A percentile compares a stretch with the other conserved stretches of the same genome.
Evolutionary conservation across 2,329 filamentous ascomycete genomes (phyloP).

Genomic region (Dactylellina cionopaga): DNA sequence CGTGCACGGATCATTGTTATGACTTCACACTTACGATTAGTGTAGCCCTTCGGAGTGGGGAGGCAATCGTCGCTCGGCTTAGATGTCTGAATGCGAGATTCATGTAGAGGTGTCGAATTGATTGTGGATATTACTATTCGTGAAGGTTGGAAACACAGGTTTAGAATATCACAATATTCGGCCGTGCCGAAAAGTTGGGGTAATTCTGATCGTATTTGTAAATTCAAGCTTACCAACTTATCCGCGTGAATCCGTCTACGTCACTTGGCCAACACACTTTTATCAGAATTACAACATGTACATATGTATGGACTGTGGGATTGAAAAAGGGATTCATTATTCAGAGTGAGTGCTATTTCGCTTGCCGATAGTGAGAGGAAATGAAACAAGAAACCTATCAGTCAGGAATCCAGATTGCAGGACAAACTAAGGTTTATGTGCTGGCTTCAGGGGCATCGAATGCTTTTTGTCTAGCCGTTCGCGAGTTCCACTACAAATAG

Average conservation of each 20-base stretch:
- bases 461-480: constrained; percentile 44
- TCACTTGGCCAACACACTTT: constrained; percentile 1
- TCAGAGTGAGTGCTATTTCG: too few species aligned
- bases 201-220: constrained; percentile 11
- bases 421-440: background rate
- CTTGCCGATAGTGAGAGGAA: too few species aligned
- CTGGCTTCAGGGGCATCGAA: constrained; percentile 6
- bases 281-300: background rate
- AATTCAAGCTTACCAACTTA: constrained; percentile 1
- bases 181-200: constrained; percentile 43
- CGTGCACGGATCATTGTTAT: too few species aligned
- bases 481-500: constrained; percentile 45
- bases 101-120: constrained; percentile 26
- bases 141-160: too few species aligned
- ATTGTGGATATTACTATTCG: background rate
- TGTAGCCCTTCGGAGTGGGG: constrained; percentile 27
- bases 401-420: too few species aligned
- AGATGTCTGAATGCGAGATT: constrained; percentile 30
- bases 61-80: constrained; percentile 10
- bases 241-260: constrained; percentile 14
- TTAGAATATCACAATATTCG: too few species aligned
- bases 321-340: too few species aligned
- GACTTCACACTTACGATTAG: constrained; percentile 30
- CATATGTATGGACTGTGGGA: too few species aligned
- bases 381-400: too few species aligned